Conservation (phyloP, 805 yeast genomes). For the Millerozyma acaciae region DNA sequence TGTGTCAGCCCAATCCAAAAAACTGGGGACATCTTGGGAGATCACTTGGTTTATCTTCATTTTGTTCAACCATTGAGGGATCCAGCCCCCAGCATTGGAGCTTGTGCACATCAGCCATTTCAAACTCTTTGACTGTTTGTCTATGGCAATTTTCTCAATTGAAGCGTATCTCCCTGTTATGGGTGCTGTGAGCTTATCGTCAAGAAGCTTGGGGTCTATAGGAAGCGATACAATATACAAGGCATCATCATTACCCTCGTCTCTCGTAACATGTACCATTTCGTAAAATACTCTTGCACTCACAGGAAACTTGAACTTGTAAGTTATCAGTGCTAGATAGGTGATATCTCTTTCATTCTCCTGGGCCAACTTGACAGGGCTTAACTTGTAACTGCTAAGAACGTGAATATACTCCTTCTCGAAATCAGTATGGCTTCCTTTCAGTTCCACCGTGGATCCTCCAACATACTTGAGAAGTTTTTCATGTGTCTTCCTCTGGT, state of each 20-base stretch:
- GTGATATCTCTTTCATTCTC: constrained; percentile 14
- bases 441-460: constrained; percentile 11
- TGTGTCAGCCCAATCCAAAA: constrained; percentile 26
- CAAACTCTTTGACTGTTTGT: constrained; percentile 16
- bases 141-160: constrained; percentile 26
- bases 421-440: constrained; percentile 30
- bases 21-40: constrained; percentile 39
- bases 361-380: constrained; percentile 12
- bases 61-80: constrained; percentile 34
- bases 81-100: constrained; percentile 36
- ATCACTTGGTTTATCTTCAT: constrained; percentile 29
- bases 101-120: constrained; percentile 39
- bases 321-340: constrained; percentile 30
- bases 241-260: constrained; percentile 9
- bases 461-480: constrained; percentile 12
- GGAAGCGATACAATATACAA: constrained; percentile 32
- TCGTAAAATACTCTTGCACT: constrained; percentile 34
- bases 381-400: constrained; percentile 21
- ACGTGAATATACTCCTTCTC: constrained; percentile 36
- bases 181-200: constrained; percentile 9
- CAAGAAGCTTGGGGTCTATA: constrained; percentile 24
- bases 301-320: constrained; percentile 35
- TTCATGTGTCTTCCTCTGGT: constrained; percentile 5
- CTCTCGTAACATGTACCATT: constrained; percentile 25
- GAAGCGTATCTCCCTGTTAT: constrained; percentile 32